Conservation (phyloP, 2,329 filamentous ascomycete species). For the Diaporthe vaccinii region DNA sequence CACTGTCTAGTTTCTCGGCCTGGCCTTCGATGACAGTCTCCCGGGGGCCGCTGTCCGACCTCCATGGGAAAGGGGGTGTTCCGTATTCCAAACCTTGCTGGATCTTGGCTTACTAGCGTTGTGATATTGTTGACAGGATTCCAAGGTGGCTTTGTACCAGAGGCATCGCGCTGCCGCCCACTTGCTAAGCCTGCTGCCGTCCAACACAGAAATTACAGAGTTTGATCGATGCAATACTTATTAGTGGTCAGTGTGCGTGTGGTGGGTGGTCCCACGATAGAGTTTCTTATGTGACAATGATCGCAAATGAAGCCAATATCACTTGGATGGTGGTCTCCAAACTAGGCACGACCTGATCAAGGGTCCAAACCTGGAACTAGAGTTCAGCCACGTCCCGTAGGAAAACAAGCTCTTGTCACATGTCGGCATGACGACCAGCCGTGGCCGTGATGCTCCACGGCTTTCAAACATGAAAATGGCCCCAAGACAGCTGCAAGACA, state of each 20-base stretch:
- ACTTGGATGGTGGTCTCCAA: not conserved
- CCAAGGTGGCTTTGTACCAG: not conserved
- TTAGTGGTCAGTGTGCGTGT: not conserved
- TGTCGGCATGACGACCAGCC: slow-evolving; percentile 3
- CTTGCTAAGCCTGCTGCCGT: not conserved
- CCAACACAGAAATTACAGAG: not conserved
- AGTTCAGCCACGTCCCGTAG: not conserved
- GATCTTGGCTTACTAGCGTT: not conserved
- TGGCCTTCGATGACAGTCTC: not conserved
- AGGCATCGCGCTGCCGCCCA: not conserved
- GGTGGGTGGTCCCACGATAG: not conserved
- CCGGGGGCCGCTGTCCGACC: slow-evolving; percentile 4
- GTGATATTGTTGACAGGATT: not conserved
- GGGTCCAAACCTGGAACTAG: not conserved
- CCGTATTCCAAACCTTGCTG: slow-evolving; percentile 17
- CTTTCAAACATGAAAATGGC: not conserved
- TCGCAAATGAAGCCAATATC: not conserved
- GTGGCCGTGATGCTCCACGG: not conserved
- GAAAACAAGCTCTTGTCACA: slow-evolving; percentile 17
- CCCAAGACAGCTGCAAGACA: slow-evolving; percentile 22
- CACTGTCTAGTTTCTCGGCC: not conserved
- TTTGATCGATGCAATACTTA: not conserved
- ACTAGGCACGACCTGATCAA: not conserved
- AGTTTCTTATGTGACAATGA: not conserved
- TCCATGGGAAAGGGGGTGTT: not conserved